Evolutionary conservation across 2,329 filamentous ascomycete genomes (phyloP).

Genomic region (Lecanicillium sp.): DNA sequence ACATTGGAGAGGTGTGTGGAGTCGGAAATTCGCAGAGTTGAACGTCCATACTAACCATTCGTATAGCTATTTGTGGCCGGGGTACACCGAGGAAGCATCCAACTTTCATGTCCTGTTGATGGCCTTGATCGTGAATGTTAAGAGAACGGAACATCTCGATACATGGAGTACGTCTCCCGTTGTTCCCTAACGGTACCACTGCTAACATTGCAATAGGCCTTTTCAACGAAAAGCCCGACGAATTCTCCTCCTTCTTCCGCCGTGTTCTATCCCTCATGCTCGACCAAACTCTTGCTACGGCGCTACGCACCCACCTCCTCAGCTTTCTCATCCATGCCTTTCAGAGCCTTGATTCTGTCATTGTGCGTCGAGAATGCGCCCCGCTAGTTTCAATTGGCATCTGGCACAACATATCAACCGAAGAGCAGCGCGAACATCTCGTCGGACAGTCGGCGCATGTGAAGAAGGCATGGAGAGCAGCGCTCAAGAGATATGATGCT

Average conservation of each 20-base stretch:
- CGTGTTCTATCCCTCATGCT: conserved; percentile 82
- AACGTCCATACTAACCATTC: conserved; percentile 14
- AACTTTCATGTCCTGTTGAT: conserved; percentile 88
- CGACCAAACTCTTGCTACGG: conserved; percentile 56
- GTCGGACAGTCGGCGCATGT: conserved; percentile 67
- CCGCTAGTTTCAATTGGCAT: conserved; percentile 89
- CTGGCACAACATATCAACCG: conserved; percentile 86
- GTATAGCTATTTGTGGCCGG: conserved; percentile 82
- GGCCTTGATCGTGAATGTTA: conserved; percentile 77
- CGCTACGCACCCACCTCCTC: conserved; percentile 73
- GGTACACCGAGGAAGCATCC: conserved; percentile 78
- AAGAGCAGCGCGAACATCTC: conserved; percentile 61
- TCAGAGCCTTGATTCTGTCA: conserved; percentile 80
- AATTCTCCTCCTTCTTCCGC: conserved; percentile 85
- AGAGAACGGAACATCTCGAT: conserved; percentile 76
- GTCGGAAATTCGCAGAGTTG: not conserved
- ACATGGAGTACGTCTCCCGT: conserved; percentile 61
- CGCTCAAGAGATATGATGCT: conserved; percentile 77
- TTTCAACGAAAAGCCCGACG: conserved; percentile 67
- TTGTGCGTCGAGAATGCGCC: conserved; percentile 93
- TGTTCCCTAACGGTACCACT: conserved; percentile 3
- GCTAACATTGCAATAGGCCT: conserved; percentile 41
- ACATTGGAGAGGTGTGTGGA: conserved; percentile 65
- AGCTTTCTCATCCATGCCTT: conserved; percentile 87
- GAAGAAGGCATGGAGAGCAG: conserved; percentile 84